These are phyloP conservation scores for Coemansia sp. DNA, from an alignment of 192 early-diverging fungal genomes.

Conservation along the genomic window DNA sequence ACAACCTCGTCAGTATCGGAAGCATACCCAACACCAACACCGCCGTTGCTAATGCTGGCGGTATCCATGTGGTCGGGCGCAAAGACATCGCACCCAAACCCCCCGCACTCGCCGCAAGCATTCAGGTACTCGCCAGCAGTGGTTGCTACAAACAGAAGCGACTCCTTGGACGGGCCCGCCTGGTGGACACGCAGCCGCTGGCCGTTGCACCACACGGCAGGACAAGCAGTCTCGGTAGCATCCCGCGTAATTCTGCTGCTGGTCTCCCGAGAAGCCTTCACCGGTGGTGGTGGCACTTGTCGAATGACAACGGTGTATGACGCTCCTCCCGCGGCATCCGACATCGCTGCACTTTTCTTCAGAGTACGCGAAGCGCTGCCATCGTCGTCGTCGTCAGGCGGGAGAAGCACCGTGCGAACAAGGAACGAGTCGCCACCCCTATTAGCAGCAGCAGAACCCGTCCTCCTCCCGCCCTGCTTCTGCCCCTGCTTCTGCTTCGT, in stretches of 20 bases:
- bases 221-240: background rate
- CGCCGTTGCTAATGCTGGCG: background rate
- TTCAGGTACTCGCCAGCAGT: constrained; percentile 8
- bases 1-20: constrained; percentile 14
- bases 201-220: constrained; percentile 30
- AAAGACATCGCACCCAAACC: constrained; percentile 12
- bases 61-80: background rate
- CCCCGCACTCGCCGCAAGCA: constrained; percentile 27
- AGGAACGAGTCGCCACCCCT: constrained; percentile 5
- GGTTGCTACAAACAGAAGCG: constrained; percentile 33
- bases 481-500: background rate
- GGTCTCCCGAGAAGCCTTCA: no score
- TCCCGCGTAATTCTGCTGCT: no score
- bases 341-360: background rate
- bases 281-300: no score
- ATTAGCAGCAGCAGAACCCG: no score
- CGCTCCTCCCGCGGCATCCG: background rate
- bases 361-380: background rate
- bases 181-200: constrained; percentile 41
- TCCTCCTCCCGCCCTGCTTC: background rate
- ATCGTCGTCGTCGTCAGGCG: constrained; percentile 12
- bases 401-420: constrained; percentile 27
- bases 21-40: constrained; percentile 10
- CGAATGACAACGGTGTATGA: constrained; percentile 13
- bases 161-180: constrained; percentile 11